A percentile compares a stretch with the other conserved stretches of the same genome.
Evolutionary conservation across 495 filamentous ascomycete species (phyloP).

Genomic region (Hypoxylon crocopeplum): DNA sequence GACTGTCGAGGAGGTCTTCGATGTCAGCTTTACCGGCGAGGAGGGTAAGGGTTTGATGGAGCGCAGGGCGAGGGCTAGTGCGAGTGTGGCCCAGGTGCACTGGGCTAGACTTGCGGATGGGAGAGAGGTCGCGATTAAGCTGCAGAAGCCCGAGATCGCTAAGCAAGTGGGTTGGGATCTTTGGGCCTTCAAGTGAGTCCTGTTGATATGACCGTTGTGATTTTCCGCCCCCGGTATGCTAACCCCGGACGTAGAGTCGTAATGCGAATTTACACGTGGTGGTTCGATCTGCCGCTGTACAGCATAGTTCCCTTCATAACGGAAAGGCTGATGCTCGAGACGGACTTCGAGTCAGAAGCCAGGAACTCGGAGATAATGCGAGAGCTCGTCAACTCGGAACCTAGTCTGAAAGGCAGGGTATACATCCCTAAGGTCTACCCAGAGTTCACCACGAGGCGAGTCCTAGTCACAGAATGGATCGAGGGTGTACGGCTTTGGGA

Average conservation of each 20-base stretch:
- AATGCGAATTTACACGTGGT: constrained; percentile 73
- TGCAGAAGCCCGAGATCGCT: constrained; percentile 93
- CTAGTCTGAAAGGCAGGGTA: constrained; percentile 76
- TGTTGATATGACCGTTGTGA: not conserved
- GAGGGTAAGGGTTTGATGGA: constrained; percentile 81
- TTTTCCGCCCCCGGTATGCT: not conserved
- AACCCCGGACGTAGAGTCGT: constrained; percentile 62
- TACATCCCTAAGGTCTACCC: constrained; percentile 87
- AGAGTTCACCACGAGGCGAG: constrained; percentile 80
- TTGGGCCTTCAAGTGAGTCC: constrained; percentile 86
- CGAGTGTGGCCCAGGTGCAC: constrained; percentile 95
- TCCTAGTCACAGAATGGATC: constrained; percentile 97
- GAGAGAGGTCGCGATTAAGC: constrained; percentile 89
- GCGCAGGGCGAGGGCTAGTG: constrained; percentile 81
- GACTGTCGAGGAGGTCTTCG: constrained; percentile 86
- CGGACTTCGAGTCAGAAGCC: constrained; percentile 92
- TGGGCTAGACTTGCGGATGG: constrained; percentile 88
- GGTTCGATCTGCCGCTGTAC: constrained; percentile 90
- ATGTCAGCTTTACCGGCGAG: constrained; percentile 76
- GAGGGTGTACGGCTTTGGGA: constrained; percentile 93
- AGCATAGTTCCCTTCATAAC: constrained; percentile 87
- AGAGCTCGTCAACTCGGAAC: constrained; percentile 74
- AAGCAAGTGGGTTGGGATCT: constrained; percentile 91
- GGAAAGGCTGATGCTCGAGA: constrained; percentile 86
- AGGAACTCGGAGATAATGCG: constrained; percentile 86